A percentile compares a stretch with the other conserved stretches of the same genome.
Conservation (phyloP, 1,139 yeast genomes). For the Protomyces arabidopsidicola region DNA sequence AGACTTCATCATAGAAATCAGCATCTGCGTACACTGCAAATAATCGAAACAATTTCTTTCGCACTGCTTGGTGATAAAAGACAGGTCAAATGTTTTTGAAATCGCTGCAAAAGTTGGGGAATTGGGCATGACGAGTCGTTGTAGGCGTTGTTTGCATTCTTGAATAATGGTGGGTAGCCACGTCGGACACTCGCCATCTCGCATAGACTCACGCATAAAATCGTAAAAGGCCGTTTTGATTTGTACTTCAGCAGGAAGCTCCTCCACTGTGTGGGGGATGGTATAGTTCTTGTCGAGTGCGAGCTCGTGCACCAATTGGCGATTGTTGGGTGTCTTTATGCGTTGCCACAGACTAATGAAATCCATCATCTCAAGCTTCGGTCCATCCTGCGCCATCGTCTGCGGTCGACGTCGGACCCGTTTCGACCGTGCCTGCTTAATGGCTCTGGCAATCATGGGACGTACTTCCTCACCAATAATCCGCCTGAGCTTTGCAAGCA, state of each 20-base stretch:
- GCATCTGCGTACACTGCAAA: conserved; percentile 1
- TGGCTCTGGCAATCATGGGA: background rate
- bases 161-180: conserved; percentile 23
- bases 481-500: conserved; percentile 7
- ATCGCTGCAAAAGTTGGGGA: conserved; percentile 20
- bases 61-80: conserved; percentile 20
- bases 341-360: conserved; percentile 11
- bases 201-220: conserved; percentile 4
- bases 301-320: conserved; percentile 28
- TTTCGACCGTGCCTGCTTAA: conserved; percentile 7
- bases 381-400: background rate
- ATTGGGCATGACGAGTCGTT: conserved; percentile 17
- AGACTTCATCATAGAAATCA: conserved; percentile 21
- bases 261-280: conserved; percentile 1
- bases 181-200: background rate
- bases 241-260: background rate
- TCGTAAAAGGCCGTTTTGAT: conserved; percentile 9
- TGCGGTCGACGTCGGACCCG: background rate
- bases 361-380: background rate
- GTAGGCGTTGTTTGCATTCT: conserved; percentile 23
- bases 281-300: conserved; percentile 12
- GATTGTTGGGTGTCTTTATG: conserved; percentile 7
- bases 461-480: conserved; percentile 14
- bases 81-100: conserved; percentile 19
- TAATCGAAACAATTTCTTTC: conserved; percentile 13